Evolutionary conservation across 2,329 filamentous ascomycete species (phyloP).

Genomic region (Beauveria sp.): DNA sequence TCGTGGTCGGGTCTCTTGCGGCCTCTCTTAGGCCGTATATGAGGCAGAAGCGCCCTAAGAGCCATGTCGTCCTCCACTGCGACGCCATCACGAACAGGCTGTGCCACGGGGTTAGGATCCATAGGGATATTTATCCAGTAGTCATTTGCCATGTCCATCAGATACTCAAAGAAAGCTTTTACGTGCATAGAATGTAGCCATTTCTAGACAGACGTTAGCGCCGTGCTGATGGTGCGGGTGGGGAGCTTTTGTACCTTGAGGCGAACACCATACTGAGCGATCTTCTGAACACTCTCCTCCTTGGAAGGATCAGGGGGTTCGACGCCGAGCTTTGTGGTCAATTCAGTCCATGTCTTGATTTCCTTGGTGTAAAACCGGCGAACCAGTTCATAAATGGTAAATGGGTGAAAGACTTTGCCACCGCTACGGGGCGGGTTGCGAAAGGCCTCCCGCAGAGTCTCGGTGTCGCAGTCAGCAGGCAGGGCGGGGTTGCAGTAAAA

Average conservation of each 20-base stretch:
- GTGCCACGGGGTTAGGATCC: conserved; percentile 52
- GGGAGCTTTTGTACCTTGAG: conserved; percentile 57
- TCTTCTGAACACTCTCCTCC: conserved; percentile 84
- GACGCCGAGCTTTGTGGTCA: conserved; percentile 81
- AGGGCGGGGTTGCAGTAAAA: conserved; percentile 86
- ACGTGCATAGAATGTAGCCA: conserved; percentile 98
- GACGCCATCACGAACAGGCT: conserved; percentile 70
- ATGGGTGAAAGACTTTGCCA: conserved; percentile 77
- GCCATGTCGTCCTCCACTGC: conserved; percentile 83
- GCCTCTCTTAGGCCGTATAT: conserved; percentile 57
- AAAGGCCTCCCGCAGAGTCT: conserved; percentile 67
- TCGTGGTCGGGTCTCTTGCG: conserved; percentile 58
- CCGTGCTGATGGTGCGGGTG: conserved; percentile 1
- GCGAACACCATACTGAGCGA: conserved; percentile 88
- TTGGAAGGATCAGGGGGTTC: conserved; percentile 75
- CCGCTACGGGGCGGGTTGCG: conserved; percentile 76
- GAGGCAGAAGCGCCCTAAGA: conserved; percentile 72
- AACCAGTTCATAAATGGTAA: conserved; percentile 69
- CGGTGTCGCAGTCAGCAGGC: conserved; percentile 55
- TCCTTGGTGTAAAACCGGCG: conserved; percentile 70
- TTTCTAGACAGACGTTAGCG: conserved; percentile 44
- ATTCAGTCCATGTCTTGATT: conserved; percentile 86
- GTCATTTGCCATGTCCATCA: conserved; percentile 66
- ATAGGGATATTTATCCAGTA: conserved; percentile 75
- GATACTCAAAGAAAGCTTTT: conserved; percentile 88